Conservation (phyloP, 2,329 filamentous ascomycete genomes). For the Biscogniauxia mediterranea region DNA sequence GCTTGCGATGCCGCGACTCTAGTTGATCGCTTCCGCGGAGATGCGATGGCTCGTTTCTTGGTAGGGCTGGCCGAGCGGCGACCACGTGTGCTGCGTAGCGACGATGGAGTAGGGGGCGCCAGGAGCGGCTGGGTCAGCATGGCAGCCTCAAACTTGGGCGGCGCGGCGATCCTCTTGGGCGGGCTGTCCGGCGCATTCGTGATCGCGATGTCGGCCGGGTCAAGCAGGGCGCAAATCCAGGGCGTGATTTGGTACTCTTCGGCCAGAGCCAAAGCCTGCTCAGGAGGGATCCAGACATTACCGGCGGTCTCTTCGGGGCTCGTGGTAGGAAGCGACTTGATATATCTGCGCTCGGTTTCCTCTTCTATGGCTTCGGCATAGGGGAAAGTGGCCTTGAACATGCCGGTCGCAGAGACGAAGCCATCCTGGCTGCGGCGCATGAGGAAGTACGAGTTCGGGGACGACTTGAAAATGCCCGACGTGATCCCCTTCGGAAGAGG, state of each 20-base stretch:
- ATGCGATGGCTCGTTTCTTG: conserved; percentile 52
- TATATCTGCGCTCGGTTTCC: conserved; percentile 73
- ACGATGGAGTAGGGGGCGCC: conserved; percentile 49
- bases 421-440: conserved; percentile 89
- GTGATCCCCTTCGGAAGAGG: conserved; percentile 87
- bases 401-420: conserved; percentile 81
- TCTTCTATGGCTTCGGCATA: conserved; percentile 73
- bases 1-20: conserved; percentile 41
- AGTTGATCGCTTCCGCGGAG: conserved; percentile 53
- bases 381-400: conserved; percentile 89
- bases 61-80: conserved; percentile 59
- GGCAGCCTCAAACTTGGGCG: conserved; percentile 70
- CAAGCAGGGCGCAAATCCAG: conserved; percentile 91
- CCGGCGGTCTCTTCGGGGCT: conserved; percentile 91
- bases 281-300: conserved; percentile 91
- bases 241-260: conserved; percentile 81
- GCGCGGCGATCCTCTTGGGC: conserved; percentile 73
- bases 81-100: conserved; percentile 46
- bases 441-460: conserved; percentile 91
- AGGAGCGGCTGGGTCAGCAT: conserved; percentile 43
- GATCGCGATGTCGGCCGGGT: conserved; percentile 72
- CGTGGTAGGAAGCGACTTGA: conserved; percentile 79
- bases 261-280: conserved; percentile 76
- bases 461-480: conserved; percentile 88
- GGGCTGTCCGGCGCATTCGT: conserved; percentile 60